phyloP scores from a whole-genome alignment of 108 stramenopile genomes.

The Nitzschia sp. region DNA sequence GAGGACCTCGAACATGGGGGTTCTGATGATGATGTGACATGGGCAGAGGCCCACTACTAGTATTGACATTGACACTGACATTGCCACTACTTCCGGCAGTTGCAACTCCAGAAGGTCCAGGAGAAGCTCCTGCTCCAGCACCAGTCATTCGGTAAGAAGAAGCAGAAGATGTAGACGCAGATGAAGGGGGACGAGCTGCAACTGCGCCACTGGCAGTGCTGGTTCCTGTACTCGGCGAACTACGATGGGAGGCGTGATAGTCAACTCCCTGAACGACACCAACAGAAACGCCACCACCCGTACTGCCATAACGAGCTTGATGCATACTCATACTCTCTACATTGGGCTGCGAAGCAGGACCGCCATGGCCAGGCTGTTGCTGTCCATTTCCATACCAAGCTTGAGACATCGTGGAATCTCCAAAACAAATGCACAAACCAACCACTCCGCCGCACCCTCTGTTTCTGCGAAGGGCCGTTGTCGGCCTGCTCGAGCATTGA shows the following conservation, averaged over 20 bases:
- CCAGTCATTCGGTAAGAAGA: not conserved
- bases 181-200: constrained; percentile 11
- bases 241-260: constrained; percentile 9
- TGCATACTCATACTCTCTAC: not conserved
- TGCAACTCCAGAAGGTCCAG: no score
- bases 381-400: constrained; percentile 13
- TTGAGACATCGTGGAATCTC: constrained; percentile 18
- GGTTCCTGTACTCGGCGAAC: not conserved
- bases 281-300: not conserved
- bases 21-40: constrained; percentile 13
- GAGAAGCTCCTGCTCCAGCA: not conserved
- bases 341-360: not conserved
- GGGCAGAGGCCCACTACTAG: not conserved
- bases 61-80: constrained; percentile 3
- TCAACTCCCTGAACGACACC: not conserved
- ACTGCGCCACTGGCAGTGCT: no score
- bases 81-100: constrained; percentile 2
- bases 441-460: constrained; percentile 12
- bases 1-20: no score
- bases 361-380: not conserved
- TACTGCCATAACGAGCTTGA: constrained; percentile 1
- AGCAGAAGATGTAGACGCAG: constrained; percentile 6
- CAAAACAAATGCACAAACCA: constrained; percentile 1
- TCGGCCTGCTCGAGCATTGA: constrained; percentile 13
- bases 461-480: constrained; percentile 27